Percentiles rank a stretch among this genome's conserved stretches.
phyloP scores from a whole-genome alignment of 2,329 filamentous ascomycete genomes.

The Cercospora sojina region DNA sequence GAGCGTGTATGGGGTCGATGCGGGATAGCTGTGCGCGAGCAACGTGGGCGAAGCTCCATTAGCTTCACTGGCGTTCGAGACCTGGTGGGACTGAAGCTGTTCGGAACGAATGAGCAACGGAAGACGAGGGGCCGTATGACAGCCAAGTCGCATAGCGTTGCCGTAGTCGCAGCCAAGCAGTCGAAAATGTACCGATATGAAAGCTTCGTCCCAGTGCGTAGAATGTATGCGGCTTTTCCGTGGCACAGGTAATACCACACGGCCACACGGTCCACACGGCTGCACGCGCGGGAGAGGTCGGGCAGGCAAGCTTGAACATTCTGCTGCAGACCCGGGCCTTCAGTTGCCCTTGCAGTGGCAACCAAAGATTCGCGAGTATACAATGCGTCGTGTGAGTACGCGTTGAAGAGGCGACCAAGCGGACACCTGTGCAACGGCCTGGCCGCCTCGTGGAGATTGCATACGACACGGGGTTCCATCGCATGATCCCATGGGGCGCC shows the following conservation, averaged over 20 bases:
- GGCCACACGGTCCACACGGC: background rate
- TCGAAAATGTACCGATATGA: background rate
- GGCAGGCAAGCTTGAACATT: background rate
- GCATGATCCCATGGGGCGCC: background rate
- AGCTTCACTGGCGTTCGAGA: background rate
- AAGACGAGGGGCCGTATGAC: background rate
- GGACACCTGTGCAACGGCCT: background rate
- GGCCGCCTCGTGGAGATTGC: background rate
- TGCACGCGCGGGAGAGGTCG: background rate
- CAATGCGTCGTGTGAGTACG: background rate
- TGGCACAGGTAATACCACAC: background rate
- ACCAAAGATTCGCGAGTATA: background rate
- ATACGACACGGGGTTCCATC: background rate
- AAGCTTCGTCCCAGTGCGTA: slow-evolving; percentile 7
- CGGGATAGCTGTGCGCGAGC: slow-evolving; percentile 6
- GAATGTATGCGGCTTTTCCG: background rate
- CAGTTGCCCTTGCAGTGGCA: background rate
- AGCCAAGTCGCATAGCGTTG: slow-evolving; percentile 14
- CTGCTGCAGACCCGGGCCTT: background rate
- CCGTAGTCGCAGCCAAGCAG: slow-evolving; percentile 4
- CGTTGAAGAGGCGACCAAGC: background rate
- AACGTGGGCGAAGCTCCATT: slow-evolving; percentile 3
- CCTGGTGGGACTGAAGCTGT: background rate
- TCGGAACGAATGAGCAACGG: slow-evolving; percentile 2
- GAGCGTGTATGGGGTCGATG: slow-evolving; percentile 9